These are phyloP conservation scores for Phytophthora sansomeana DNA, from an alignment of 352 stramenopile genomes.

Conservation along the genomic window DNA sequence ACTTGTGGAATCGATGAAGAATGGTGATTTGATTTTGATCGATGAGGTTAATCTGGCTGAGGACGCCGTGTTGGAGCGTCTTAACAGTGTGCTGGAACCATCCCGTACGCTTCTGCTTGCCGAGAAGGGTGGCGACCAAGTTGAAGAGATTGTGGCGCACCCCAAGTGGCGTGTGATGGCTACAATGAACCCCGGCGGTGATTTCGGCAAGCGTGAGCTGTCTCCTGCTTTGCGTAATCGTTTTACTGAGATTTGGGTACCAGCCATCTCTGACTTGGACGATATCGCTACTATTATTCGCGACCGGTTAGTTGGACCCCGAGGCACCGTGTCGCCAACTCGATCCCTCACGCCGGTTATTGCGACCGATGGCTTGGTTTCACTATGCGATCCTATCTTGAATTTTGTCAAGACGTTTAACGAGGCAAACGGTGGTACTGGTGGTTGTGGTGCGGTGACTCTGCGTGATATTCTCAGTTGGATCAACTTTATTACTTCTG, in stretches of 20 bases:
- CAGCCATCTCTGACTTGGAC: slow-evolving; percentile 90
- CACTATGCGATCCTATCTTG: slow-evolving; percentile 91
- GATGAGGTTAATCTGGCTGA: slow-evolving; percentile 99
- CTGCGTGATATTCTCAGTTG: slow-evolving; percentile 94
- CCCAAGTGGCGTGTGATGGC: slow-evolving; percentile 98
- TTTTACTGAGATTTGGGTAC: slow-evolving; percentile 99
- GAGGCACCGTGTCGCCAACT: slow-evolving; percentile 7
- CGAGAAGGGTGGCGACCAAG: slow-evolving; percentile 97
- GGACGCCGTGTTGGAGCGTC: slow-evolving; percentile 99
- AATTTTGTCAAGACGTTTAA: slow-evolving; percentile 98
- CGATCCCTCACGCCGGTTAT: background rate
- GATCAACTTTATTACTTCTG: slow-evolving; percentile 93
- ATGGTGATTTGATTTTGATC: slow-evolving; percentile 98
- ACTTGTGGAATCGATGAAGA: slow-evolving; percentile 97
- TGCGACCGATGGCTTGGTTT: slow-evolving; percentile 28
- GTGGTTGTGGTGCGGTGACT: slow-evolving; percentile 81
- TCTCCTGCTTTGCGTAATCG: slow-evolving; percentile 98
- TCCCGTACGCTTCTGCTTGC: slow-evolving; percentile 96
- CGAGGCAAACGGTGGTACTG: slow-evolving; percentile 64
- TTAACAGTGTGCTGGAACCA: slow-evolving; percentile 99
- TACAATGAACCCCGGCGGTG: slow-evolving; percentile 99
- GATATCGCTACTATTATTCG: slow-evolving; percentile 95
- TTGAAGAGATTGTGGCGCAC: slow-evolving; percentile 89
- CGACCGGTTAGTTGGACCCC: slow-evolving; percentile 62
- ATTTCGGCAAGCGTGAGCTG: slow-evolving; percentile 99